Evolutionary conservation across 176 grass and related monocot species (phyloP), one percentile per base, ranked within the genome.

Genomic region (Cenchrus purpureus): DNA sequence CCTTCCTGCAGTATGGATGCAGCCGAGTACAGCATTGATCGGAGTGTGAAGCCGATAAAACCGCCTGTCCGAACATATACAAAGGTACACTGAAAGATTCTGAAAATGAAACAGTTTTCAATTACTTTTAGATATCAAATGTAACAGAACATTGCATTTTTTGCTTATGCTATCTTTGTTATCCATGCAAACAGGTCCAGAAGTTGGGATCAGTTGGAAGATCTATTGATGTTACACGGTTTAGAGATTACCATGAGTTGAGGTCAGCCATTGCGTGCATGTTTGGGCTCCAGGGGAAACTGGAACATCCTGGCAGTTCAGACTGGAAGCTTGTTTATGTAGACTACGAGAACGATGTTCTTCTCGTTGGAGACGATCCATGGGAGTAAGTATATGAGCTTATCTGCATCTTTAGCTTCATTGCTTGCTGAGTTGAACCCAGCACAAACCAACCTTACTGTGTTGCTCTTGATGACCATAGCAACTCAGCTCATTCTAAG

Each of bases 251-350:
- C 76, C 82, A 69, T 57, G 97, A 99, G 77, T 83, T 99, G 88
- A 96, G 91, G 50, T 87, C 90, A 37, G 97, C 91, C 65, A 94
- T 99, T 44, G 90, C 91, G 1, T 85, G 87, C 52, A 99, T 99
- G 97, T 99, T 99, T 82, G 94, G 97, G 25, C 86, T 99, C 59
- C 90, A 95, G 60, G 93, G 87, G 16, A 94, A 99, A 68, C 72
- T 99, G 37, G 97, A 96, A 79, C 90, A 92, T 45, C 88, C 93
- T 79, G 85, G 74, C 40, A 82, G 73, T 86, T 96, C 94, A 48
- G 90, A 96, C 22, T 99, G 97, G 97, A 99, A 96, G 86, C 93
- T 99, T 43, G 97, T 99, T 48, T 99, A 99, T 12, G 94, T 99
- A 0, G 97, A 96, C 88, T 99, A 96, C 13, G 97, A 99, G 89